phyloP scores from a whole-genome alignment of 2,329 filamentous ascomycete species.

The Bipolaris victoriae region DNA sequence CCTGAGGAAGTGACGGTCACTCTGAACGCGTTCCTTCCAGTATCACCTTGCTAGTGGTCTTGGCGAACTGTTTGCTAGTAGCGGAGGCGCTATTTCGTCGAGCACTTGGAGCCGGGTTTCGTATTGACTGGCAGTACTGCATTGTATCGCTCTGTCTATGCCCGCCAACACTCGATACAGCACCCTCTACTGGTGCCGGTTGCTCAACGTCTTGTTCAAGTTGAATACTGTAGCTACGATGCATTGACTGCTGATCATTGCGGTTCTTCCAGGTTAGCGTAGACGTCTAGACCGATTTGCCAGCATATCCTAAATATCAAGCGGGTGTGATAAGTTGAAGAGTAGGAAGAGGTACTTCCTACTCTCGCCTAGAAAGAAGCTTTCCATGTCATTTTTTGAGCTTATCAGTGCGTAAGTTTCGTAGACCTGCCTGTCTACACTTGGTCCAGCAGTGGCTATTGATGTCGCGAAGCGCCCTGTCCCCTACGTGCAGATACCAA shows the following conservation, averaged over 20 bases:
- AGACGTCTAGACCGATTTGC: constrained; percentile 7
- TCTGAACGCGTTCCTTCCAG: constrained; percentile 11
- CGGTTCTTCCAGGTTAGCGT: constrained; percentile 10
- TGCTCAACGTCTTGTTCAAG: no score
- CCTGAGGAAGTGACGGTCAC: constrained; percentile 3
- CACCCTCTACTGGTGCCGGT: no score
- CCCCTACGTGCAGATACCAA: constrained; percentile 94
- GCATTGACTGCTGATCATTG: constrained; percentile 12
- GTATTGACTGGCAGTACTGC: no score
- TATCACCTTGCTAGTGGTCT: constrained; percentile 4
- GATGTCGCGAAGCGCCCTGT: constrained; percentile 92
- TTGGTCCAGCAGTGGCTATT: constrained; percentile 84
- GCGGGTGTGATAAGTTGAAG: constrained; percentile 82
- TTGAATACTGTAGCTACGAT: constrained; percentile 14
- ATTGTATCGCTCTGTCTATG: no score
- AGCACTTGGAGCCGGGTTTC: background rate
- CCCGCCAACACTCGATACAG: no score
- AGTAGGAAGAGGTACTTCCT: constrained; percentile 94
- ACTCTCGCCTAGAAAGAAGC: constrained; percentile 96
- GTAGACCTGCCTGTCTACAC: constrained; percentile 90
- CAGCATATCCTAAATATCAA: constrained; percentile 81
- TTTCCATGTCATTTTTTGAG: constrained; percentile 94
- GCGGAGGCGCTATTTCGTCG: background rate
- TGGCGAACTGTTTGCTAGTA: constrained; percentile 10
- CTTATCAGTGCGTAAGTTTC: constrained; percentile 68